Percentiles rank a stretch among this genome's conserved stretches.
These are phyloP conservation scores for Capsella bursapastoris DNA, from an alignment of 345 rosid genomes.

Conservation along the genomic window DNA sequence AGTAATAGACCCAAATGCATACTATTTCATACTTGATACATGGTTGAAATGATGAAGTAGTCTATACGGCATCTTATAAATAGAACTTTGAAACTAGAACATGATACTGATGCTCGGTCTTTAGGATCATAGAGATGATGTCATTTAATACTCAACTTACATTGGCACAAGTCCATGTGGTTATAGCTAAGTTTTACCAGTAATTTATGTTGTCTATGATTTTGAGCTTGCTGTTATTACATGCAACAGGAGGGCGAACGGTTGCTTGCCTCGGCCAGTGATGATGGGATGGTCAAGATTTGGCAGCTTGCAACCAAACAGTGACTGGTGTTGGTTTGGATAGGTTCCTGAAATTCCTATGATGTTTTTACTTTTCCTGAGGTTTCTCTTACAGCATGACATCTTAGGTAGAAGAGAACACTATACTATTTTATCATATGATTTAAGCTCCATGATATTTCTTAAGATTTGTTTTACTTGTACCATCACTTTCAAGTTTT, in stretches of 20 bases:
- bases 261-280: constrained; percentile 84
- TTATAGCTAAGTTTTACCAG: not conserved
- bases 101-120: not conserved
- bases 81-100: constrained; percentile 5
- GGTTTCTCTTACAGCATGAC: too few species aligned
- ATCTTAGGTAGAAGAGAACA: too few species aligned
- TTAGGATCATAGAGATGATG: constrained; percentile 17
- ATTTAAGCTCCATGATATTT: too few species aligned
- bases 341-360: constrained; percentile 5
- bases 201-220: not conserved
- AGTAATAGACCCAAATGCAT: constrained; percentile 19
- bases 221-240: constrained; percentile 14
- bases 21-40: not conserved
- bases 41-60: constrained; percentile 1
- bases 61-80: constrained; percentile 1
- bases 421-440: too few species aligned
- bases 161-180: not conserved
- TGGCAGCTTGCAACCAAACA: constrained; percentile 62
- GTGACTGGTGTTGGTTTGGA: constrained; percentile 39
- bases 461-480: too few species aligned
- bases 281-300: constrained; percentile 76
- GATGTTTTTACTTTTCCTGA: constrained; percentile 15
- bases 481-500: too few species aligned
- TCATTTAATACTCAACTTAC: not conserved
- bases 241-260: constrained; percentile 41